Base-by-base conservation (phyloP, 805 yeast species). In the Hanseniaspora thailandica region DNA sequence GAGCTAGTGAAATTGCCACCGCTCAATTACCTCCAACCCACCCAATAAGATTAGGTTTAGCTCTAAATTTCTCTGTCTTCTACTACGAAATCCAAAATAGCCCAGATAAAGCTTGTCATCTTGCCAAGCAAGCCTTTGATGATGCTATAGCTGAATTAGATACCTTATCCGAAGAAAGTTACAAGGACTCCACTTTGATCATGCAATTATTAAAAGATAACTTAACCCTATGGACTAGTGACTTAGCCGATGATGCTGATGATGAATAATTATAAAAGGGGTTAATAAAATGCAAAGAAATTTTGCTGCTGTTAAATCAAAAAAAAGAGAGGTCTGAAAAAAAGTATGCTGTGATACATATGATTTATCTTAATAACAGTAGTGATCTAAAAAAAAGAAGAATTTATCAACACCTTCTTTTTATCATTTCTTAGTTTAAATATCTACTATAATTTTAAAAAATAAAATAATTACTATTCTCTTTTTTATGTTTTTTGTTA, bases 191-290 rank as follows among this genome's bases (percentile, higher is more conserved):
- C 59, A 93, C 97, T 62, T 81, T 93, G 71, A 93, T 93, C 69
- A 93, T 93, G 98, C 97, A 93, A 81, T 82, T 93, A 71, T 82
- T 93, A 71, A 85, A 97, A 76, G 97, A 93, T 75, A 90, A 90
- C 81, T 78, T 90, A 76, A 90, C 97, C 61, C 81, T 90, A 76
- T 90, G 98, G 98, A 88, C 96, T 61, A 81, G 86, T 48, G 96
- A 87, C 69, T 84, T 63, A 52, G 65, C 69, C 52, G 65, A 61
- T 30, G 62, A 62, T 31, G 62, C 60, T 54, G 59, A 61, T 45
- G 63, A 60, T 44, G 65, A 61, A 51, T 58, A 61, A 51, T 58
- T 61, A 57, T 45, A 30, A 17, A 20, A 26, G 20, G 26, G 34
- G 12, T 20, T 13, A 28, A 17, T 2, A 26, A 31, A 26, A 12